phyloP scores from a whole-genome alignment of 1,284 basidiomycete genomes.

The Heterobasidion annosum region DNA sequence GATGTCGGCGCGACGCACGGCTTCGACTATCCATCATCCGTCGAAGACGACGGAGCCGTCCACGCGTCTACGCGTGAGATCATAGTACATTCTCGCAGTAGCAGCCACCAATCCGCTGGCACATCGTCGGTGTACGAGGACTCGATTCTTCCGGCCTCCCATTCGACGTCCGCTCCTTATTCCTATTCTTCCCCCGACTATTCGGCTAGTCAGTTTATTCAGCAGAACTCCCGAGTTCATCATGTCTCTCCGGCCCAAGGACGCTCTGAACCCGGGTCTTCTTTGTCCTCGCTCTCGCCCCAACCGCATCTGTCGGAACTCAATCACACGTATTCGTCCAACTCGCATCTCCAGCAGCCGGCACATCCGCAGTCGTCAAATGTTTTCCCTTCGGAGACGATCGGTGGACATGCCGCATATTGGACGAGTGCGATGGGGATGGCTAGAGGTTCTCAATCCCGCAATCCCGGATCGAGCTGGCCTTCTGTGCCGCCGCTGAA shows the following conservation, averaged over 20 bases:
- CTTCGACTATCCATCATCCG: constrained; percentile 21
- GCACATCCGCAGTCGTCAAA: constrained; percentile 2
- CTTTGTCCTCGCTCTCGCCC: constrained; percentile 5
- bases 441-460: constrained; percentile 4
- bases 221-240: constrained; percentile 3
- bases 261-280: constrained; percentile 5
- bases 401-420: constrained; percentile 1
- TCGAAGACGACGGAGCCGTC: constrained; percentile 25
- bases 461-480: constrained; percentile 13
- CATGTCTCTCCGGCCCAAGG: constrained; percentile 9
- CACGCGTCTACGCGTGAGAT: constrained; percentile 6
- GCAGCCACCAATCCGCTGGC: constrained; percentile 3
- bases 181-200: constrained; percentile 7
- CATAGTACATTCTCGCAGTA: constrained; percentile 6
- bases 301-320: constrained; percentile 4
- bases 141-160: constrained; percentile 4
- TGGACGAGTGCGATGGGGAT: constrained; percentile 4
- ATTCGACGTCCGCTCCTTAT: constrained; percentile 5
- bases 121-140: constrained; percentile 8
- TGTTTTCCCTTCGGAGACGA: constrained; percentile 3
- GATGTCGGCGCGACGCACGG: constrained; percentile 15
- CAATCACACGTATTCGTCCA: constrained; percentile 5
- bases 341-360: constrained; percentile 4
- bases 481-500: constrained; percentile 21
- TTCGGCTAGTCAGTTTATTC: constrained; percentile 2